Evolutionary conservation across 768 basidiomycete species (phyloP), one percentile per base, ranked within the genome.

Genomic region (Calvatia gigantea): DNA sequence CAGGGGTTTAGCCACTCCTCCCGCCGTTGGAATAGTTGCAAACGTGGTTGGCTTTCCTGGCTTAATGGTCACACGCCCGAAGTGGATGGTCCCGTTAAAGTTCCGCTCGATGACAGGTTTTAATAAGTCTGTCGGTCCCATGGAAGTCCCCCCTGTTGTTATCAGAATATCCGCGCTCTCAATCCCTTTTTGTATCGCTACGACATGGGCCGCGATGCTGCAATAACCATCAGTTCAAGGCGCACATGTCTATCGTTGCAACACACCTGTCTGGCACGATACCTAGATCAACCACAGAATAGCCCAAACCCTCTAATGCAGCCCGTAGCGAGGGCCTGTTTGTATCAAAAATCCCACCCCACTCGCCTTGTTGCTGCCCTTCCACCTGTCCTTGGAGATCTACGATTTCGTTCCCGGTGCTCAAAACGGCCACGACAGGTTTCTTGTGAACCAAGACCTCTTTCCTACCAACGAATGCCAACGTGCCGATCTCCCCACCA

Each of bases 41-140:
- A 95, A 94, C 4, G 92, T 93, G 2, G 93, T 96, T 3, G 93
- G 92, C 65, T 94, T 94, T 6, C 91, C 93, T 0, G 85, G 85
- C 62, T 91, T 91, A 64, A 93, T 81, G 21, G 82, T 82, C 48
- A 94, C 89, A 6, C 92, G 79, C 1, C 93, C 93, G 65, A 96
- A 94, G 64, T 94, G 91, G 4, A 94, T 77, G 6, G 78, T 86
- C 0, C 92, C 93, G 15, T 74, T 67, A 53, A 94, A 79, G 39
- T 87, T 78, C 14, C 85, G 82, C 69, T 96, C 93, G 54, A 96
- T 87, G 55, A 94, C 82, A 1, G 93, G 93, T 68, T 95, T 94
- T 37, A 96, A 70, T 19, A 95, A 76, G 67, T 95, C 93, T 0
- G 84, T 85, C 1, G 92, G 80, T 0, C 93, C 93, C 93, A 95